Evolutionary conservation across 345 rosid genomes (phyloP).

Genomic region (Gynandropsis gynandra): DNA sequence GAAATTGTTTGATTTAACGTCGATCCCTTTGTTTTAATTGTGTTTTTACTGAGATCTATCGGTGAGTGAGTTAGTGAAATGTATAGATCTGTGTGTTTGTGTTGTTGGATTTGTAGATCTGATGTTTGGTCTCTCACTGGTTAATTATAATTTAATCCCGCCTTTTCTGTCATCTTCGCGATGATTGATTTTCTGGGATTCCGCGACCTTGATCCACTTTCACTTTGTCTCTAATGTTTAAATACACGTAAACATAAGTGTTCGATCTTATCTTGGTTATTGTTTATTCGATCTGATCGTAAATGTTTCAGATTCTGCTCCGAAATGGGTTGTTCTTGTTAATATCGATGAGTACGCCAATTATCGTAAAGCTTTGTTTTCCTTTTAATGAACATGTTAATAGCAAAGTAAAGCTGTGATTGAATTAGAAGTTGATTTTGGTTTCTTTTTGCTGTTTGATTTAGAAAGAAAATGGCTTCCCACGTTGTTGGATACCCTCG

Average conservation of each 20-base stretch:
- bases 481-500: conserved; percentile 99
- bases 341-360: conserved; percentile 5
- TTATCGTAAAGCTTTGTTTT: background rate
- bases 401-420: conserved; percentile 1
- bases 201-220: conserved; percentile 7
- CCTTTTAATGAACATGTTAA: background rate
- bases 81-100: conserved; percentile 9
- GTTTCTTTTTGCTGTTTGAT: conserved; percentile 6
- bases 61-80: conserved; percentile 12
- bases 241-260: background rate
- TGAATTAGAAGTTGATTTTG: conserved; percentile 17
- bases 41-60: conserved; percentile 10
- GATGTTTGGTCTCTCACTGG: background rate
- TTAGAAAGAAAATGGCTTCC: conserved; percentile 62
- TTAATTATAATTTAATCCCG: background rate
- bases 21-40: background rate
- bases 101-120: conserved; percentile 14
- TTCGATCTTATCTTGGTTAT: background rate
- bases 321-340: conserved; percentile 3
- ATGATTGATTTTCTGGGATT: background rate
- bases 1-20: background rate
- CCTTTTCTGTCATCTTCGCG: background rate
- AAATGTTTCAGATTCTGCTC: background rate
- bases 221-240: background rate
- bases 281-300: conserved; percentile 3